Conservation (phyloP, 805 yeast species). For the Groenewaldozyma salmanticensis region DNA sequence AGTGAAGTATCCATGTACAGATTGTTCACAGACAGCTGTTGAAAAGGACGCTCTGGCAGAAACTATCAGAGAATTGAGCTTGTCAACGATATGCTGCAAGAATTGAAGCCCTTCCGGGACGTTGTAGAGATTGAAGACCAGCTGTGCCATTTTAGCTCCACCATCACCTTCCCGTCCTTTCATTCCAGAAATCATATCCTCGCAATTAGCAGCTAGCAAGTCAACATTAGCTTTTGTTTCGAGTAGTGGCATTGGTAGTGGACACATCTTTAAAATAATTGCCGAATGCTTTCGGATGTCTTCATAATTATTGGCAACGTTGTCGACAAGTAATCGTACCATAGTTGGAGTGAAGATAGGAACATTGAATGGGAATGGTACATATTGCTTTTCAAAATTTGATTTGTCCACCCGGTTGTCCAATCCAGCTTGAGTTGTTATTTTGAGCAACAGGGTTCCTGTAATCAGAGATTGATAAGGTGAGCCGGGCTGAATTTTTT, state of each 20-base stretch:
- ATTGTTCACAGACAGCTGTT: constrained; percentile 37
- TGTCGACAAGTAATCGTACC: constrained; percentile 46
- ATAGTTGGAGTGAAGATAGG: constrained; percentile 33
- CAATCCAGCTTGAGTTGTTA: constrained; percentile 45
- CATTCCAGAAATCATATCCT: constrained; percentile 26
- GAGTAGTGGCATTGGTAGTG: constrained; percentile 26
- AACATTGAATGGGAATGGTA: constrained; percentile 41
- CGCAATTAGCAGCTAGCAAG: constrained; percentile 19
- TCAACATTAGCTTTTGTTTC: constrained; percentile 18
- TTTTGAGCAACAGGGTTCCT: constrained; percentile 38
- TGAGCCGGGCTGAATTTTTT: constrained; percentile 43
- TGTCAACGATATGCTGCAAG: constrained; percentile 26
- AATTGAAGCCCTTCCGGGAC: constrained; percentile 17
- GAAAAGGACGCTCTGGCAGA: constrained; percentile 30
- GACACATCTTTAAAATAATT: constrained; percentile 37
- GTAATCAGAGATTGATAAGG: constrained; percentile 46
- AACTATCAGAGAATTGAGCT: constrained; percentile 28
- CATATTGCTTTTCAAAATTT: constrained; percentile 34
- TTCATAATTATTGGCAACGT: constrained; percentile 60
- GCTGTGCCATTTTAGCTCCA: constrained; percentile 59
- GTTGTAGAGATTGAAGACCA: constrained; percentile 32
- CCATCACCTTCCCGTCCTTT: constrained; percentile 64
- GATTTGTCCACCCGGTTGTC: constrained; percentile 36
- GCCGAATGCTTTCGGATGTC: constrained; percentile 56
- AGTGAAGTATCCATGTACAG: constrained; percentile 63